phyloP scores from a whole-genome alignment of 257 asterid genomes.

The Solanum pennellii region DNA sequence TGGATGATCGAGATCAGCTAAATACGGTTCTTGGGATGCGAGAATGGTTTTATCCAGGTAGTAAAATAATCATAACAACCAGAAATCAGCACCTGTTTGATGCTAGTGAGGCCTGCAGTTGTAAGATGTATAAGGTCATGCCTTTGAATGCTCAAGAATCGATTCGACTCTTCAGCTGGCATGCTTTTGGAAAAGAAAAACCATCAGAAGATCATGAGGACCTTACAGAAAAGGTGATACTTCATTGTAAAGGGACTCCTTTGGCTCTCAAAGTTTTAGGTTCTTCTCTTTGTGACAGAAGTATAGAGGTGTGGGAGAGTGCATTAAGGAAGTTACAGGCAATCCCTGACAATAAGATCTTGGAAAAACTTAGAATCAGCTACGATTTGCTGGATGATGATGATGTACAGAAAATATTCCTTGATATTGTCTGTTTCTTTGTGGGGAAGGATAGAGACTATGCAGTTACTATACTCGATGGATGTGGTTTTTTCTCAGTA shows the following conservation, averaged over 20 bases:
- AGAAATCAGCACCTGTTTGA: background rate
- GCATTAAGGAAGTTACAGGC: background rate
- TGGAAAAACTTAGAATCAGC: slow-evolving; percentile 4
- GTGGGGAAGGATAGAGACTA: background rate
- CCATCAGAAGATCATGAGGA: background rate
- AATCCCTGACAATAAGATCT: background rate
- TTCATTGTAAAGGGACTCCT: slow-evolving; percentile 3
- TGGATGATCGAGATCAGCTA: background rate
- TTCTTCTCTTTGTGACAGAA: background rate
- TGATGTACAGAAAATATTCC: background rate
- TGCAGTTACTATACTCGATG: background rate
- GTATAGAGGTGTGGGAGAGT: slow-evolving; percentile 1
- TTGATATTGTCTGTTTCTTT: slow-evolving; percentile 7
- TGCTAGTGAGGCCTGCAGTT: background rate
- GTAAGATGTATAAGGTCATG: background rate
- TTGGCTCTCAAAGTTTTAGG: slow-evolving; percentile 11
- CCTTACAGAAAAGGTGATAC: background rate
- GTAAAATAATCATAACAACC: slow-evolving; percentile 10
- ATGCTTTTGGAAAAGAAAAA: background rate
- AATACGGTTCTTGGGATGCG: background rate
- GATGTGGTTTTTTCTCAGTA: background rate
- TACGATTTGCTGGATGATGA: slow-evolving; percentile 3
- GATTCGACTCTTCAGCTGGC: background rate
- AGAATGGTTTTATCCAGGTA: slow-evolving; percentile 7
- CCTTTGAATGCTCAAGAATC: background rate